Base-by-base conservation (phyloP, 257 asterid genomes). In the Scutellaria baicalensis region DNA sequence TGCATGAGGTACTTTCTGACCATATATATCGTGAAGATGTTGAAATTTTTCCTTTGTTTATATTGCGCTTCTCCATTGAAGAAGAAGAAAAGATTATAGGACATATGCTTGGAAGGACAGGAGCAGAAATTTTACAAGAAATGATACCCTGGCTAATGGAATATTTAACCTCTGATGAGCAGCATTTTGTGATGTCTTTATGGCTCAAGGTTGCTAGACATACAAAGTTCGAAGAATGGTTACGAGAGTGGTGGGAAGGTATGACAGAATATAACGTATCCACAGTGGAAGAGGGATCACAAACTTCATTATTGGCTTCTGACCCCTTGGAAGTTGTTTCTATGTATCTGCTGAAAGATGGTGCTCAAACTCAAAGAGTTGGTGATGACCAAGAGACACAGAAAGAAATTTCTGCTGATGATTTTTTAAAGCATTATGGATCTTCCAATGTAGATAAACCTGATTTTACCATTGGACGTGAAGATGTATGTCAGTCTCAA, bases 171-270 rank as follows among this genome's bases (percentile, higher is more conserved):
- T 82, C 83, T 47, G 83, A 81, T 61, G 95, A 92, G 81, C 90
- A 88, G 79, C 79, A 76, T 6, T 78, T 76, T 9, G 55, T 86
- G 73, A 78, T 82, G 65, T 82, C 89, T 59, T 77, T 88, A 38
- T 92, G 95, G 96, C 85, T 76, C 65, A 89, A 80, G 70, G 75
- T 79, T 58, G 78, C 94, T 20, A 86, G 80, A 77, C 54, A 78
- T 70, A 92, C 96, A 1, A 87, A 87, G 76, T 89, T 89, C 60
- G 80, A 77, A 27, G 89, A 89, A 79, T 92, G 96, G 96, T 70
- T 92, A 57, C 79, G 84, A 39, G 97, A 92, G 68, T 92, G 96
- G 97, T 84, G 97, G 89, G 89, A 84, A 58, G 93, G 84, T 57
- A 77, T 86, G 84, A 66, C 83, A 16, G 77, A 71, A 72, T 76